Evolutionary conservation across 2,329 filamentous ascomycete genomes (phyloP).

Genomic region (Xylaria sp.): DNA sequence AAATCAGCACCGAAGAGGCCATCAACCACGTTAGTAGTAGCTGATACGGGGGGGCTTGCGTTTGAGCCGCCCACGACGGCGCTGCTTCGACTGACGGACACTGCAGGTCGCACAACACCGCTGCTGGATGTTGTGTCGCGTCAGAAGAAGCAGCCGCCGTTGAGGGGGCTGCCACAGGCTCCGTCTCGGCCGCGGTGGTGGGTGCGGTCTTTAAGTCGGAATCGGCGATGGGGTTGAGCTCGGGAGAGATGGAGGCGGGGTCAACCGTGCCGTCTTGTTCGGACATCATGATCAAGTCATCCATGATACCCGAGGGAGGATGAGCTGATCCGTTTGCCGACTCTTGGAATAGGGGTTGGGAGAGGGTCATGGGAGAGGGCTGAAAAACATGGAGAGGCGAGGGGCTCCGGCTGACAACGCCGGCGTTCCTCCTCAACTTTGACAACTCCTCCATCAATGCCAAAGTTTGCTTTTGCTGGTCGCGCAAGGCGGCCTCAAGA

Average conservation of each 20-base stretch:
- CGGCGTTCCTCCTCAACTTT: conserved; percentile 58
- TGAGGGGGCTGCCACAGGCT: conserved; percentile 38
- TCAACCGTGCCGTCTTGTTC: conserved; percentile 63
- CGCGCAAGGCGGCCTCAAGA: conserved; percentile 70
- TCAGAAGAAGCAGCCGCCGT: conserved; percentile 70
- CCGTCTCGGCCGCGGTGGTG: conserved; percentile 30
- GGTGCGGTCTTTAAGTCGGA: conserved; percentile 44
- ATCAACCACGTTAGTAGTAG: conserved; percentile 70
- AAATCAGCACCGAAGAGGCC: conserved; percentile 76
- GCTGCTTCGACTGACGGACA: conserved; percentile 86
- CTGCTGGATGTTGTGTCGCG: conserved; percentile 99
- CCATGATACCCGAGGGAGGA: conserved; percentile 52
- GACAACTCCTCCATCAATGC: conserved; percentile 61
- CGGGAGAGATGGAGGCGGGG: conserved; percentile 69
- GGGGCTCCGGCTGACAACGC: conserved; percentile 54
- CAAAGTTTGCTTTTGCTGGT: conserved; percentile 65
- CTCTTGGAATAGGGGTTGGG: conserved; percentile 66
- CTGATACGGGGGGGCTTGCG: conserved; percentile 58
- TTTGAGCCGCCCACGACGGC: conserved; percentile 57
- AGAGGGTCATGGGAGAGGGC: conserved; percentile 64
- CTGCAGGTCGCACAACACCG: conserved; percentile 99
- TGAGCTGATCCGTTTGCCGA: conserved; percentile 41
- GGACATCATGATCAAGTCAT: conserved; percentile 56
- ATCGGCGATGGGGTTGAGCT: conserved; percentile 63
- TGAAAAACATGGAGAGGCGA: conserved; percentile 56